Evolutionary conservation across 2,329 filamentous ascomycete genomes (phyloP), one percentile per base, ranked within the genome.

Genomic region (Karstenula rhodostoma): DNA sequence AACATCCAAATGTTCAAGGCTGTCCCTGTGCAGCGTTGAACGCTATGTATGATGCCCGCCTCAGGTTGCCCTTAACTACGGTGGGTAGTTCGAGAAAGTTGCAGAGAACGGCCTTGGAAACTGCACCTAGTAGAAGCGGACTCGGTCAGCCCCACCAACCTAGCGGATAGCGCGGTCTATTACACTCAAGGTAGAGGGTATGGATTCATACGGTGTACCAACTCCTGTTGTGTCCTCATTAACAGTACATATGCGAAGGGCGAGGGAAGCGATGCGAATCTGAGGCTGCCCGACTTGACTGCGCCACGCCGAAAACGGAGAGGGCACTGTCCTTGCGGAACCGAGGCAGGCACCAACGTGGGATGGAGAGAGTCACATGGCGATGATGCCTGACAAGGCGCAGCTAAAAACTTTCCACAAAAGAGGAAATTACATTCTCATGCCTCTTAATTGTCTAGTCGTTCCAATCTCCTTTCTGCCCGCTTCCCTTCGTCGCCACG

Each of bases 401-500:
- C 29, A 32, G 29, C 29, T 32, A 5, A 10, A 32, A 9, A 9
- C 8, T 32, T 10, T 32, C 7, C 12, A 32, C 2, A n/a, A 40
- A 40, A 2, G 13, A 40, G 35, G 13, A 40, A 40, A 32, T 10
- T 32, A 10, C 8, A 32, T 32, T 32, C 19, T n/a, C 22, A 19
- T 9, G 23, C 42, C 15, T 53, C 15, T 33, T 27, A 44, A 35
- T 52, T 48, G 10, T 60, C 40, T 6, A 53, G 22, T 33, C 58
- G 37, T 37, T 60, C 58, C 3, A 33, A 7, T 32, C 52, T 56
- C n/a, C 58, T 27, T 33, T 56, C 52, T 13, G 58, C 58, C 15
- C 58, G 58, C 40, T 59, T 61, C 4, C 49, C 64, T 47, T 66
- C 59, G 52, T 62, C 59, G 1, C 57, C 59, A 7, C 52, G 44